phyloP scores from a whole-genome alignment of 2,329 filamentous ascomycete genomes.

The Fonsecaea nubica region DNA sequence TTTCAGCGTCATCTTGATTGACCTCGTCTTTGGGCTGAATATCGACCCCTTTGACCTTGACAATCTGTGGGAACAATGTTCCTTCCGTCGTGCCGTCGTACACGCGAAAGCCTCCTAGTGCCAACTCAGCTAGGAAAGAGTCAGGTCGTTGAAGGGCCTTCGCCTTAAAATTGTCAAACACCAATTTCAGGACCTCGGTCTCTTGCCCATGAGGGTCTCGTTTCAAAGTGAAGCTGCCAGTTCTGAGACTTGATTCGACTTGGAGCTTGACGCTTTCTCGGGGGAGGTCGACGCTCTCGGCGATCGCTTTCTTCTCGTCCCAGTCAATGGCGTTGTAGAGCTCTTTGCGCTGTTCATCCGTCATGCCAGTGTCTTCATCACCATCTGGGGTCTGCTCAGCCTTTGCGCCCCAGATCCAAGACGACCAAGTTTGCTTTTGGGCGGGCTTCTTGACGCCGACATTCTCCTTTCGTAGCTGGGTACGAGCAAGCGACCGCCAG shows the following conservation, averaged over 20 bases:
- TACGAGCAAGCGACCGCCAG: constrained; percentile 92
- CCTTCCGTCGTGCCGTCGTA: constrained; percentile 95
- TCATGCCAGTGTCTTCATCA: constrained; percentile 83
- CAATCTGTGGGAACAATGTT: constrained; percentile 91
- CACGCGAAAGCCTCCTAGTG: constrained; percentile 88
- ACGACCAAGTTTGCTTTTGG: constrained; percentile 80
- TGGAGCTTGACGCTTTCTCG: constrained; percentile 92
- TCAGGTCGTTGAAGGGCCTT: constrained; percentile 89
- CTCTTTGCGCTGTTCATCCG: constrained; percentile 95
- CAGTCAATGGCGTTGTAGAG: constrained; percentile 98
- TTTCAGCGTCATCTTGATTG: constrained; percentile 50
- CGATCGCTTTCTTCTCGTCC: constrained; percentile 90
- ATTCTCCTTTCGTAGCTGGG: constrained; percentile 94
- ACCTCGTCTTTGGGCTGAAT: constrained; percentile 59
- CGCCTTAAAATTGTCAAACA: constrained; percentile 93
- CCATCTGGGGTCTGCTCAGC: constrained; percentile 66
- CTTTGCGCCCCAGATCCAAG: constrained; percentile 90
- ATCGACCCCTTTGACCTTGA: constrained; percentile 89
- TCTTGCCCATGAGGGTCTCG: constrained; percentile 79
- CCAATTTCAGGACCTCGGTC: constrained; percentile 83
- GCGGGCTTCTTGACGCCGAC: constrained; percentile 77
- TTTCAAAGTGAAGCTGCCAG: constrained; percentile 93
- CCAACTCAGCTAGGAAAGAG: constrained; percentile 85
- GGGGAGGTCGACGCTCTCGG: constrained; percentile 86
- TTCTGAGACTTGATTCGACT: constrained; percentile 88